Conservation (phyloP, 1,284 basidiomycete species). For the Schizopora paradoxa region DNA sequence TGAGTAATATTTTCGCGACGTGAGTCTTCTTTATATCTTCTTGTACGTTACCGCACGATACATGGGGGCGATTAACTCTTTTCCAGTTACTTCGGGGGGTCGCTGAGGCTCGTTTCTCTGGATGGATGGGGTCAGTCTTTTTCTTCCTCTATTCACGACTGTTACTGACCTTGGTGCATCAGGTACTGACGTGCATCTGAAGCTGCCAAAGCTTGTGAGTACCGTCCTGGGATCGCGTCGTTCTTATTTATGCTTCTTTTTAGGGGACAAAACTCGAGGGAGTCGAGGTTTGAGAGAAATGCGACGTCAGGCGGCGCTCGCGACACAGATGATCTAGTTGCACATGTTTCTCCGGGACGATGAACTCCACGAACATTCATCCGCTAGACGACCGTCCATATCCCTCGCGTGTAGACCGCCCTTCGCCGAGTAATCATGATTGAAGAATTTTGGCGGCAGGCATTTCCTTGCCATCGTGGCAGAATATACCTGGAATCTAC, state of each 20-base stretch:
- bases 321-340: no score
- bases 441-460: no score
- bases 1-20: constrained; percentile 84
- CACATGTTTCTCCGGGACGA: no score
- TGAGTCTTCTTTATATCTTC: constrained; percentile 36
- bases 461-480: no score
- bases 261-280: constrained; percentile 82
- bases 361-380: no score
- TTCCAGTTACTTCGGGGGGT: constrained; percentile 73
- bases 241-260: constrained; percentile 9
- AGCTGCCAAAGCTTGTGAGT: constrained; percentile 75
- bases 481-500: no score
- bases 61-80: constrained; percentile 5
- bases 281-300: constrained; percentile 60
- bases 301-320: no score
- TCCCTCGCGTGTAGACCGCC: no score
- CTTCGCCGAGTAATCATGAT: no score
- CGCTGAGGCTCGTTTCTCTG: constrained; percentile 72
- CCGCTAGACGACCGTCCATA: no score
- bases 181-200: constrained; percentile 80
- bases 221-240: not conserved
- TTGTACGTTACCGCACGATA: not conserved
- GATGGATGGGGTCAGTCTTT: constrained; percentile 70
- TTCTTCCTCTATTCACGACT: constrained; percentile 3
- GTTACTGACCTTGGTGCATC: constrained; percentile 1